phyloP scores from a whole-genome alignment of 73 alveolate species.

The Tetrahymena elliotti region DNA sequence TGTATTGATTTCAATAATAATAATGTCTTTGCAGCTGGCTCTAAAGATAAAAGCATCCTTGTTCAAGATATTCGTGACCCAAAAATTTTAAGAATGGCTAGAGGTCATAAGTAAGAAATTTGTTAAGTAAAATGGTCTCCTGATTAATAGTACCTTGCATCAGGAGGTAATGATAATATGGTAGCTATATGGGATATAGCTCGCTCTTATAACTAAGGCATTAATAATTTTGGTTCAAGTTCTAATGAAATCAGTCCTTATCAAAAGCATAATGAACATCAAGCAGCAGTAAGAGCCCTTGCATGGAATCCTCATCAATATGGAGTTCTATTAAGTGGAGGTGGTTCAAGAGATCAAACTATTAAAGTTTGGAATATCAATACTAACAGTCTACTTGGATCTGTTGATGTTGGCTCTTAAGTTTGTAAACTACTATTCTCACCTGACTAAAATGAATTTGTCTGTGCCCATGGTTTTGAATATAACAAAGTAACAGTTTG shows the following conservation, averaged over 20 bases:
- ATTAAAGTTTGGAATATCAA: slow-evolving; percentile 51
- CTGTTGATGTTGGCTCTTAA: slow-evolving; percentile 42
- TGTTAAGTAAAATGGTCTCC: slow-evolving; percentile 87
- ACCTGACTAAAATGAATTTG: slow-evolving; percentile 16
- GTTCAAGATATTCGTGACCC: slow-evolving; percentile 80
- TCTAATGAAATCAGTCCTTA: neutral
- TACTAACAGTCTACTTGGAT: slow-evolving; percentile 6
- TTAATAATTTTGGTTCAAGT: neutral
- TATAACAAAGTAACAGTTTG: slow-evolving; percentile 39
- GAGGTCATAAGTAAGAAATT: slow-evolving; percentile 82
- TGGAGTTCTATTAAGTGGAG: slow-evolving; percentile 59
- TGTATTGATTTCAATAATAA: slow-evolving; percentile 57
- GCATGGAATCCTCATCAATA: slow-evolving; percentile 72
- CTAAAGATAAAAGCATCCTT: slow-evolving; percentile 75
- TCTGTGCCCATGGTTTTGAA: slow-evolving; percentile 37
- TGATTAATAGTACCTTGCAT: slow-evolving; percentile 77
- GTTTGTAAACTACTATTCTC: slow-evolving; percentile 39
- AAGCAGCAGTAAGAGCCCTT: slow-evolving; percentile 66
- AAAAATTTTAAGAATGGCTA: slow-evolving; percentile 47
- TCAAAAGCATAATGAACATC: slow-evolving; percentile 40
- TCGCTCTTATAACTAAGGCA: neutral
- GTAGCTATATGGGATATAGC: slow-evolving; percentile 67
- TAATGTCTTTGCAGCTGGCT: slow-evolving; percentile 68
- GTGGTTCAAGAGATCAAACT: slow-evolving; percentile 66
- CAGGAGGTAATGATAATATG: slow-evolving; percentile 93